Percentiles rank a stretch among this genome's conserved stretches.
These are phyloP conservation scores for Kluyveromyces siamensis DNA, from an alignment of 805 yeast species.

Conservation along the genomic window DNA sequence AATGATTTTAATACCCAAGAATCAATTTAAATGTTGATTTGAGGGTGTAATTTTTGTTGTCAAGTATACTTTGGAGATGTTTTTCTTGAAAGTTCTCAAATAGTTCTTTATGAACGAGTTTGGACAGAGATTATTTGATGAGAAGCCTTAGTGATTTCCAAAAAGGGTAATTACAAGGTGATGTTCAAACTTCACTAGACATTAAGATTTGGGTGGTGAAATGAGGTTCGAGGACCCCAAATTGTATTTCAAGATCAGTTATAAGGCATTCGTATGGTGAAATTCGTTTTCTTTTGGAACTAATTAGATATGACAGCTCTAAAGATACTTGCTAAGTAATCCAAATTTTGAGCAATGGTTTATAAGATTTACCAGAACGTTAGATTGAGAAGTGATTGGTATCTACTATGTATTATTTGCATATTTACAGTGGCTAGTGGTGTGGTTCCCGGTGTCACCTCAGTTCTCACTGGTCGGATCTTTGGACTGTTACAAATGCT, in stretches of 20 bases:
- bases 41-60: not conserved
- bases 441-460: constrained; percentile 47
- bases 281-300: too few species aligned
- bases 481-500: constrained; percentile 36
- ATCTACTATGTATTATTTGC: constrained; percentile 21
- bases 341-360: not conserved
- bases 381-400: constrained; percentile 14
- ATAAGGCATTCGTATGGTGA: not conserved
- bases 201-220: not conserved
- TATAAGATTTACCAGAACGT: not conserved
- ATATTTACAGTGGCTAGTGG: constrained; percentile 43
- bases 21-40: too few species aligned
- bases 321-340: too few species aligned
- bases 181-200: not conserved
- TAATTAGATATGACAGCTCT: too few species aligned
- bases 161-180: not conserved
- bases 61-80: not conserved
- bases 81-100: too few species aligned
- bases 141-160: not conserved
- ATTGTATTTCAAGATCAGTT: not conserved
- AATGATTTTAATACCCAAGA: too few species aligned
- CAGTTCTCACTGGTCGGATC: constrained; percentile 58
- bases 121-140: not conserved
- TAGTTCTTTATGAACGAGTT: too few species aligned
- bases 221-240: not conserved